These are phyloP conservation scores for Rhododendron simsii DNA, from an alignment of 148 eudicot genomes.

Conservation along the genomic window DNA sequence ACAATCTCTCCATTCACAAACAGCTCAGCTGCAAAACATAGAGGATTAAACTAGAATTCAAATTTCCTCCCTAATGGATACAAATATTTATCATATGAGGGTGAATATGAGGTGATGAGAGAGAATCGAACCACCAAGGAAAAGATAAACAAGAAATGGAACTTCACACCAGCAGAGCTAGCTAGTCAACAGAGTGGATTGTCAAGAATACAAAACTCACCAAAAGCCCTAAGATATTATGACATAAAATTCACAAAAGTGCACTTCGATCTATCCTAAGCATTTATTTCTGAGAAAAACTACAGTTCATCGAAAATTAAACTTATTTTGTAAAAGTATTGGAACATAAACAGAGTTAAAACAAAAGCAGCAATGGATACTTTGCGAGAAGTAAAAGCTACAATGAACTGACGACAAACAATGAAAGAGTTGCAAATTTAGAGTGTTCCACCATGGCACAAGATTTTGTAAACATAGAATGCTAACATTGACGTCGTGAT, in stretches of 20 bases:
- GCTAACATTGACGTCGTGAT: not conserved
- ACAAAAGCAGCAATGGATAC: not conserved
- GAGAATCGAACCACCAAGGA: not conserved
- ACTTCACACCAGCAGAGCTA: not conserved
- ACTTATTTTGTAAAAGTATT: not conserved
- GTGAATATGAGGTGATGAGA: not conserved
- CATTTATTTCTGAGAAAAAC: not conserved
- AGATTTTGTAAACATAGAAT: not conserved
- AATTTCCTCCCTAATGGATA: not conserved
- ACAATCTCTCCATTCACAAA: constrained; percentile 94
- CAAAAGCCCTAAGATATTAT: not conserved
- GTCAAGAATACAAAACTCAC: not conserved
- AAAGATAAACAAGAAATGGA: not conserved
- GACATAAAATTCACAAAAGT: not conserved
- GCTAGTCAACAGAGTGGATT: not conserved
- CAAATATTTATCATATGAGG: not conserved
- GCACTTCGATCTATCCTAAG: not conserved
- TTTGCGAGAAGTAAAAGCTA: not conserved
- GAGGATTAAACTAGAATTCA: not conserved
- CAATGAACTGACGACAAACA: not conserved
- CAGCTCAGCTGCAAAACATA: constrained; percentile 65
- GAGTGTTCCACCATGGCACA: not conserved
- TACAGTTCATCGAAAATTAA: not conserved
- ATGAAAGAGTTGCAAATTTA: not conserved
- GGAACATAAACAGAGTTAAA: not conserved